Evolutionary conservation across 768 basidiomycete genomes (phyloP), one percentile per base, ranked within the genome.

Genomic region (Kondoa malvinella): DNA sequence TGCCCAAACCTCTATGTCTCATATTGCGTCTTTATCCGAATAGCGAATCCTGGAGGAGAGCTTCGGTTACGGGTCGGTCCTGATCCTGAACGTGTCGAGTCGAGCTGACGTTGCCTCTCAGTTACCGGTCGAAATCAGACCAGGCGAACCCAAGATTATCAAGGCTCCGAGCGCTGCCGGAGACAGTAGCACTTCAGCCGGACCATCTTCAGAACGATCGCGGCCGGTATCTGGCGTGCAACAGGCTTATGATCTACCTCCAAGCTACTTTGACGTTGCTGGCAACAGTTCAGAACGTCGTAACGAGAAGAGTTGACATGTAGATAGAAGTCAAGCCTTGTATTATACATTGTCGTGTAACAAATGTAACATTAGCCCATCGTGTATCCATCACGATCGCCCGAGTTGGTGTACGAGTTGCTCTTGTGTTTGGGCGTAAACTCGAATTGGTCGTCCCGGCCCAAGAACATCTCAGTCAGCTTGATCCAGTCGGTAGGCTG

Each of bases 361-460:
- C 16, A 64, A 16, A 21, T 16, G 30, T 21, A 15, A 25, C 15
- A 12, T 56, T 59, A 59, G 25, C 66, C 68, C 27, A 59, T 66
- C 31, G 64, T 29, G 17, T 34, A 50, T 50, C 40, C 68, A 26
- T 65, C 34, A n/a, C 25, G 57, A 3, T 31, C 68, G 32, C 65
- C 64, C n/a, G 77, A 71, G 76, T 95, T 96, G 71, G 89, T 92
- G 32, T 69, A 68, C n/a, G 77, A 71, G 76, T 95, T 96, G 71
- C 89, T 92, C 78, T 89, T 92, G 78, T 97, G 92, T 77, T 95
- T 97, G 1, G 92, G 91, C 16, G 83, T 84, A 77, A 95, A 97
- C 4, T 79, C 78, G 34, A 59, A 70, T 15, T 57, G 32, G 2
- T 88, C 87, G 1, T 89, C 83, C 67, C 86, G 86, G 0, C 92